A percentile compares a stretch with the other conserved stretches of the same genome.
phyloP scores from a whole-genome alignment of 108 stramenopile genomes.

The Conticribra weissflogii region DNA sequence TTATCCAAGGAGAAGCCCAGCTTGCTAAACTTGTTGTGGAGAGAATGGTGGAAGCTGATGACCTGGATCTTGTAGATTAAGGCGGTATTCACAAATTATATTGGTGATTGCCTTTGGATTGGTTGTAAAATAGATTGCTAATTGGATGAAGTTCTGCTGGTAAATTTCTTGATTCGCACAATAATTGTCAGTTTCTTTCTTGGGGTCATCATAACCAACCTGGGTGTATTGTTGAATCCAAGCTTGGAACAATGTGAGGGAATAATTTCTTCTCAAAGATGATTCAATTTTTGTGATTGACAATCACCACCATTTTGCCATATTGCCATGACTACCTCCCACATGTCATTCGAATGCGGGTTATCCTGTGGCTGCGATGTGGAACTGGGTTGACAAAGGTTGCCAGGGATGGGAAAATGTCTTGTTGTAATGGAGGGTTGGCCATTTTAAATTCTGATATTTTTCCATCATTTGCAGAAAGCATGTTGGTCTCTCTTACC shows the following conservation, averaged over 20 bases:
- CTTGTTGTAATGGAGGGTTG: too few species aligned
- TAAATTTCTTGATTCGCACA: constrained; percentile 15
- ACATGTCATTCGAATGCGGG: background rate
- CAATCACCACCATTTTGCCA: background rate
- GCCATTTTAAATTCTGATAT: too few species aligned
- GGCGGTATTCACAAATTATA: constrained; percentile 16
- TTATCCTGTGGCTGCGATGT: background rate
- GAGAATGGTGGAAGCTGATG: constrained; percentile 12
- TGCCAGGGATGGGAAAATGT: background rate
- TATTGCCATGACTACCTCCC: background rate
- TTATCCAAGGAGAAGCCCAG: constrained; percentile 2
- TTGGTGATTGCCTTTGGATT: constrained; percentile 24
- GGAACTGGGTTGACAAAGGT: background rate
- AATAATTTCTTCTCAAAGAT: constrained; percentile 1
- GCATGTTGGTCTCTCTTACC: too few species aligned
- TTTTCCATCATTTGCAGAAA: too few species aligned
- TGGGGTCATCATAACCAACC: constrained; percentile 3
- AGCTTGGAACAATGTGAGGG: constrained; percentile 8
- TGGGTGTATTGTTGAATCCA: constrained; percentile 7
- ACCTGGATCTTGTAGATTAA: constrained; percentile 21
- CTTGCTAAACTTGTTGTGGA: constrained; percentile 4
- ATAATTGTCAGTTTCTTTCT: constrained; percentile 12
- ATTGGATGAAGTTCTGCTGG: constrained; percentile 13
- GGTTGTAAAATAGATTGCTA: constrained; percentile 11
- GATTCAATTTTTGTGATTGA: background rate